phyloP scores from a whole-genome alignment of 129 eudicot genomes.

The Tanacetum coccineum region DNA sequence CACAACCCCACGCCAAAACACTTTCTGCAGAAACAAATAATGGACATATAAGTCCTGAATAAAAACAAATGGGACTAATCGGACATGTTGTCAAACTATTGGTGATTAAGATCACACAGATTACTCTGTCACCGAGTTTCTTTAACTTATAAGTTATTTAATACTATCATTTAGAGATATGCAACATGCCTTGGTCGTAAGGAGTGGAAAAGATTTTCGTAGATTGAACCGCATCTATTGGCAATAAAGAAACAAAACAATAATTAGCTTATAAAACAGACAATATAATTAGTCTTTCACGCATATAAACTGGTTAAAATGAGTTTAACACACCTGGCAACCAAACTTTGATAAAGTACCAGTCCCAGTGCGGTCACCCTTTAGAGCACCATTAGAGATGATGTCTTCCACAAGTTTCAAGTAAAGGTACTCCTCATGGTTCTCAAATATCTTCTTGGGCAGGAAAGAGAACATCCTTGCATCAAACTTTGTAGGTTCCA shows the following conservation, averaged over 20 bases:
- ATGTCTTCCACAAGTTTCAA: constrained; percentile 73
- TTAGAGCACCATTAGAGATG: constrained; percentile 58
- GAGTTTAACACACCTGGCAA: constrained; percentile 60
- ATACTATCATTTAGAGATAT: constrained; percentile 8
- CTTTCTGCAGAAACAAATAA: constrained; percentile 47
- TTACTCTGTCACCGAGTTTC: neutral
- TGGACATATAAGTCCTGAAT: neutral
- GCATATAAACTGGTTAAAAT: neutral
- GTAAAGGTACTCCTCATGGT: constrained; percentile 76
- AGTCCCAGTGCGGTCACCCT: constrained; percentile 85
- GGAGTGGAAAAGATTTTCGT: constrained; percentile 74
- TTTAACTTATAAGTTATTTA: neutral
- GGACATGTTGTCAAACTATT: neutral
- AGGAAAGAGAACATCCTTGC: constrained; percentile 47
- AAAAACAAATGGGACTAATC: neutral
- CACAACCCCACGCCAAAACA: constrained; percentile 96
- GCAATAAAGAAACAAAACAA: constrained; percentile 9
- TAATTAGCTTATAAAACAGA: neutral
- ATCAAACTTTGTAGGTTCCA: constrained; percentile 40
- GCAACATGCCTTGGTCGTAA: constrained; percentile 75
- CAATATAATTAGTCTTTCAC: constrained; percentile 3
- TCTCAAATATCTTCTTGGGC: constrained; percentile 75
- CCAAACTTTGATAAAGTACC: constrained; percentile 91
- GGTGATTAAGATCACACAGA: neutral
- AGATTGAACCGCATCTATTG: constrained; percentile 84